These are phyloP conservation scores for Asterochloris sp. DNA, from an alignment of 139 green algal species.

Conservation along the genomic window DNA sequence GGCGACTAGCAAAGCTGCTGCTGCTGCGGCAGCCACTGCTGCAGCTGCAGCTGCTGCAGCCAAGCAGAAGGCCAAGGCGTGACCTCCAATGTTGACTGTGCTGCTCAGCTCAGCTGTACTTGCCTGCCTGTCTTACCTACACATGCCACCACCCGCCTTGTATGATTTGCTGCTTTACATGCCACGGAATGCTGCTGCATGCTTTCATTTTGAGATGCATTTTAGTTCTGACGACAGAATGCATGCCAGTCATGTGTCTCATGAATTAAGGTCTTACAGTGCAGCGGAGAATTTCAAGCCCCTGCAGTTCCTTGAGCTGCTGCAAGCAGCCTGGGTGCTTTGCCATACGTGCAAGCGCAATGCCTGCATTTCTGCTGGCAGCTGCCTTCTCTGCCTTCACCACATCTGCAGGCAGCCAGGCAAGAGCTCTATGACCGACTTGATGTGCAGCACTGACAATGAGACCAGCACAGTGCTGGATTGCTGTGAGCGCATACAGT, in stretches of 20 bases:
- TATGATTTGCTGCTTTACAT: no score
- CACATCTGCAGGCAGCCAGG: constrained; percentile 15
- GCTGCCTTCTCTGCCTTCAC: constrained; percentile 37
- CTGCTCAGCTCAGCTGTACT: not conserved
- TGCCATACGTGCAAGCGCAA: constrained; percentile 53
- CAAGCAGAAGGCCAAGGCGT: constrained; percentile 1
- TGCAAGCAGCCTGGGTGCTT: constrained; percentile 39
- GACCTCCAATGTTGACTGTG: not conserved
- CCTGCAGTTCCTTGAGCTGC: constrained; percentile 53
- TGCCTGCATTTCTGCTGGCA: constrained; percentile 59
- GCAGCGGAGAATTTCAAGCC: constrained; percentile 67
- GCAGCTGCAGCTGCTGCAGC: constrained; percentile 4
- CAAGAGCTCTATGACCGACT: no score
- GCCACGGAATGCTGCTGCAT: no score
- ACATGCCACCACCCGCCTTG: no score
- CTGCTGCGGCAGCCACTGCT: not conserved
- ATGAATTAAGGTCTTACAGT: constrained; percentile 24
- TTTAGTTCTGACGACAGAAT: no score
- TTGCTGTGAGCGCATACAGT: no score
- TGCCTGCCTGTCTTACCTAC: no score
- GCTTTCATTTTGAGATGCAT: no score
- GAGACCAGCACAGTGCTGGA: no score
- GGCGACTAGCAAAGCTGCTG: constrained; percentile 10
- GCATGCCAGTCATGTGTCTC: no score
- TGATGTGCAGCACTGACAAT: no score